A percentile compares a stretch with the other conserved stretches of the same genome.
phyloP scores from a whole-genome alignment of 176 grass and related monocot species.

The Rhynchospora pubera region DNA sequence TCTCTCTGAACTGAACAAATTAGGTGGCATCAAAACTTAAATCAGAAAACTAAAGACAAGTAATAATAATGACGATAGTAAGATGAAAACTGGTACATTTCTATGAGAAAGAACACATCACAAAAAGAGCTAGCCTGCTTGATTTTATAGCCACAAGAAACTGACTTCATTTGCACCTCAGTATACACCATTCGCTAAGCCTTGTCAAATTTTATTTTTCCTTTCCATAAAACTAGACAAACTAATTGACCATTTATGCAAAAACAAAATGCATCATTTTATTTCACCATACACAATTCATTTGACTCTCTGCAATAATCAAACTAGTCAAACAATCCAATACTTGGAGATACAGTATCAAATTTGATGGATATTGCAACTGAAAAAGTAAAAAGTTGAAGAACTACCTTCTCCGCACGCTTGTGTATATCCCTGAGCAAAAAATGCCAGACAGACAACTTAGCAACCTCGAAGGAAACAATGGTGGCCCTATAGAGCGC shows the following conservation, averaged over 20 bases:
- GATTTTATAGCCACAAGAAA: neutral
- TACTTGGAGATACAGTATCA: neutral
- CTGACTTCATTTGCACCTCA: neutral
- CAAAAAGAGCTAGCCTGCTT: neutral
- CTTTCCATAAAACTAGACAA: neutral
- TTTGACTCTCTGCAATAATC: neutral
- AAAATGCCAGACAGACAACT: conserved; percentile 82
- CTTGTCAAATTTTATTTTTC: neutral
- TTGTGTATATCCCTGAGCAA: conserved; percentile 42
- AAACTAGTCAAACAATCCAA: neutral
- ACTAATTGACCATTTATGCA: neutral
- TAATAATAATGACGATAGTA: neutral
- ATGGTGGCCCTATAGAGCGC: conserved; percentile 78
- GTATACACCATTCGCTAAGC: neutral
- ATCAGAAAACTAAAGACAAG: neutral
- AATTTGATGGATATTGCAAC: neutral
- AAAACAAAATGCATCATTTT: neutral
- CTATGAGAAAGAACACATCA: neutral
- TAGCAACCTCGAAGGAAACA: conserved; percentile 77
- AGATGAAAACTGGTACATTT: neutral
- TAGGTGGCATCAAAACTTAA: conserved; percentile 13
- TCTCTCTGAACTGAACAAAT: conserved; percentile 70
- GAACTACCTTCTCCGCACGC: conserved; percentile 66
- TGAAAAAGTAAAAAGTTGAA: neutral
- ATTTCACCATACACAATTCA: neutral